phyloP scores from a whole-genome alignment of 768 basidiomycete genomes.

The Baorangia bicolor region DNA sequence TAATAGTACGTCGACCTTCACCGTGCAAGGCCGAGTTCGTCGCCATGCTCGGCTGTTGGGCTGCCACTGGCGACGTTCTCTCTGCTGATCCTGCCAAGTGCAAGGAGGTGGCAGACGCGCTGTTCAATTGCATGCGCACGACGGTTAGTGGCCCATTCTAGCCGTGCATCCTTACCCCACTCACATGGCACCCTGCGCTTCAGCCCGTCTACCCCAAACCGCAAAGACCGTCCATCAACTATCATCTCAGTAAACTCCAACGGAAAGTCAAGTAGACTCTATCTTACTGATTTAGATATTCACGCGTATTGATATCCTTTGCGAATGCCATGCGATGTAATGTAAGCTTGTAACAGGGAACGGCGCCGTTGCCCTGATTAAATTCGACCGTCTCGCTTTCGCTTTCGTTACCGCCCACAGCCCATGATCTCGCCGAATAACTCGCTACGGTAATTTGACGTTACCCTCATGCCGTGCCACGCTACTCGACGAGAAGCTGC shows the following conservation, averaged over 20 bases:
- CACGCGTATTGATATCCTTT: conserved; percentile 11
- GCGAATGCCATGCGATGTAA: conserved; percentile 18
- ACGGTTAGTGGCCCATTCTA: conserved; percentile 52
- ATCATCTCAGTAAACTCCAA: conserved; percentile 79
- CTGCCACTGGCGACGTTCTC: conserved; percentile 63
- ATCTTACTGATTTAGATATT: conserved; percentile 21
- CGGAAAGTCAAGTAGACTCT: conserved; percentile 65
- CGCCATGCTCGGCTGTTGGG: conserved; percentile 86
- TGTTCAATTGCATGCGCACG: conserved; percentile 84
- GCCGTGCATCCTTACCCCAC: not conserved
- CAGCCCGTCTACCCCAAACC: conserved; percentile 69
- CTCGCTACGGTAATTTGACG: not conserved
- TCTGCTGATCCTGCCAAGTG: conserved; percentile 50
- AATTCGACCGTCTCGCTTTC: not conserved
- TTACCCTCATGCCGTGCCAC: not conserved
- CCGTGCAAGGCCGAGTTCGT: conserved; percentile 52
- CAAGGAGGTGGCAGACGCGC: conserved; percentile 51
- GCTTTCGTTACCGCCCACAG: not conserved
- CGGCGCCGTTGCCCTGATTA: not conserved
- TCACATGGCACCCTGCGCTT: not conserved
- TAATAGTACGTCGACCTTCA: conserved; percentile 12
- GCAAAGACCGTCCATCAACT: conserved; percentile 82
- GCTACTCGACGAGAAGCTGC: not conserved
- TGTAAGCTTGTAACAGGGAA: conserved; percentile 13
- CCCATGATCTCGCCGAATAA: not conserved